Evolutionary conservation across 257 asterid species (phyloP).

Genomic region (Cruciata laevipes): DNA sequence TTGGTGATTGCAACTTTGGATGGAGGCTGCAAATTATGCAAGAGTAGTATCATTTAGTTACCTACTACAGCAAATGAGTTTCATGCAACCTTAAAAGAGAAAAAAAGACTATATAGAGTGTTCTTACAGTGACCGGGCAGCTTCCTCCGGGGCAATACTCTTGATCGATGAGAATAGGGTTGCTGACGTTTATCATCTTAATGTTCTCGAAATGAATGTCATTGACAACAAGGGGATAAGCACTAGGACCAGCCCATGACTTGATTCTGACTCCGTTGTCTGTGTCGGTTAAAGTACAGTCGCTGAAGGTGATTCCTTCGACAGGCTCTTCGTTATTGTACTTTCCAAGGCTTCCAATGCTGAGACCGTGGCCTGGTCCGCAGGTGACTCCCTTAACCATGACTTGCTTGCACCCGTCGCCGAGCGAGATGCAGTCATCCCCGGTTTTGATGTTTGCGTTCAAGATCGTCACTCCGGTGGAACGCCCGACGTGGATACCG

Average conservation of each 20-base stretch:
- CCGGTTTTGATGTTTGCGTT: conserved; percentile 14
- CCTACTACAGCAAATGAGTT: no score
- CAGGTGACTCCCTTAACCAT: conserved; percentile 15
- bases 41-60: background rate
- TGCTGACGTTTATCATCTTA: conserved; percentile 16
- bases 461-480: background rate
- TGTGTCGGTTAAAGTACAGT: conserved; percentile 16
- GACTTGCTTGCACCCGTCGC: conserved; percentile 19
- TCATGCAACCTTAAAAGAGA: no score
- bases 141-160: conserved; percentile 16
- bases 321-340: conserved; percentile 15
- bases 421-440: conserved; percentile 26
- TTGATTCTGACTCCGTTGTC: conserved; percentile 21
- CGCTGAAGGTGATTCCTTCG: conserved; percentile 10
- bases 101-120: no score
- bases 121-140: conserved; percentile 7
- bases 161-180: conserved; percentile 23
- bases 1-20: background rate
- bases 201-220: conserved; percentile 25
- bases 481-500: conserved; percentile 25
- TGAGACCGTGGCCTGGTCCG: conserved; percentile 31
- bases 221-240: conserved; percentile 4
- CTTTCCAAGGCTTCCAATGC: conserved; percentile 25
- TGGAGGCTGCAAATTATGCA: background rate
- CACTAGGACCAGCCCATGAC: conserved; percentile 13